phyloP scores from a whole-genome alignment of 352 stramenopile species.

The Phytophthora megakarya region DNA sequence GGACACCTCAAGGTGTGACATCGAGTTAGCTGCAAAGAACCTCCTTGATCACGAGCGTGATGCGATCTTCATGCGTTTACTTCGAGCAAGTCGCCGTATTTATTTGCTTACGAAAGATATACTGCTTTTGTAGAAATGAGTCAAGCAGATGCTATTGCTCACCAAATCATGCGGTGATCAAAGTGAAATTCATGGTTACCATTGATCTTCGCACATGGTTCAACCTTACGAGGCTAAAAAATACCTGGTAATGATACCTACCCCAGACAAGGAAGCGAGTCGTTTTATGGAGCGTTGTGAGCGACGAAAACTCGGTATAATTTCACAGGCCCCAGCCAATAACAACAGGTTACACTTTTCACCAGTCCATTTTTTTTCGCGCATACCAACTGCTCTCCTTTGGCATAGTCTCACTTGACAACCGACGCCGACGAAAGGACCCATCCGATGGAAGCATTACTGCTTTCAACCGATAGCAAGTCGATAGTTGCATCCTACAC shows the following conservation, averaged over 20 bases:
- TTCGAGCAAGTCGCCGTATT: constrained; percentile 8
- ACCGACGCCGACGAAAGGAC: constrained; percentile 3
- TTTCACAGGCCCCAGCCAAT: too few species aligned
- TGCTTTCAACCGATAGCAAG: constrained; percentile 4
- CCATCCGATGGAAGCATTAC: constrained; percentile 6
- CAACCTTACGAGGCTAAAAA: too few species aligned
- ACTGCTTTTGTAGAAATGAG: too few species aligned
- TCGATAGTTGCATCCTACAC: neutral
- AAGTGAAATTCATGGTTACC: too few species aligned
- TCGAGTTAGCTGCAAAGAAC: neutral
- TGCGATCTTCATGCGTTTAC: constrained; percentile 17
- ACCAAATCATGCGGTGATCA: too few species aligned
- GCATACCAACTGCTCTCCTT: neutral
- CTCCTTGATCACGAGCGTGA: constrained; percentile 20
- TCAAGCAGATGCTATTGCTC: too few species aligned
- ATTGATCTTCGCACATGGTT: too few species aligned
- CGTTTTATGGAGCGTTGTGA: too few species aligned
- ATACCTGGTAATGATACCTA: too few species aligned
- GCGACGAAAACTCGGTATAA: too few species aligned
- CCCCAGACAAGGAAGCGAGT: too few species aligned
- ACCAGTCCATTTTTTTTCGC: constrained; percentile 13
- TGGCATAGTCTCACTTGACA: neutral
- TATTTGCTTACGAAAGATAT: constrained; percentile 14
- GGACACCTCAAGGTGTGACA: neutral
- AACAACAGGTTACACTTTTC: constrained; percentile 12